These are phyloP conservation scores for Solanum lignicaule DNA, from an alignment of 257 asterid genomes.

Conservation along the genomic window DNA sequence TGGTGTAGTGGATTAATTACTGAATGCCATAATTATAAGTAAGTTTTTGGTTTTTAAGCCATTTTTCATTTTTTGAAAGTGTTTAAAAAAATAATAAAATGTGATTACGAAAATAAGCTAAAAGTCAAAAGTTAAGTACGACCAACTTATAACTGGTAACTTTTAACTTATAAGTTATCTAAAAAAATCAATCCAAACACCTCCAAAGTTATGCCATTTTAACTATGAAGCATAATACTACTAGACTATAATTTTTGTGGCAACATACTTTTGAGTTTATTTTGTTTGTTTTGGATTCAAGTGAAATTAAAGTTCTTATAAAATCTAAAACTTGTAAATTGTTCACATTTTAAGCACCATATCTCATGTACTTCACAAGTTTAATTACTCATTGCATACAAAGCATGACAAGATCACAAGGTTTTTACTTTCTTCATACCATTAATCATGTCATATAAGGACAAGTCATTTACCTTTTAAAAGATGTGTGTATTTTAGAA, in stretches of 20 bases:
- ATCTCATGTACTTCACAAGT: background rate
- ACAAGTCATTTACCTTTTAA: background rate
- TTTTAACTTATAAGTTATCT: too few species aligned
- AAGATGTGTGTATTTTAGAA: background rate
- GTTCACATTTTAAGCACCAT: background rate
- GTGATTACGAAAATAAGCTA: too few species aligned
- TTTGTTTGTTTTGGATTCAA: background rate
- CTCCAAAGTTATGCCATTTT: background rate
- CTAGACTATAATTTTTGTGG: background rate
- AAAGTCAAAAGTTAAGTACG: too few species aligned
- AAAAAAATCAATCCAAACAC: background rate
- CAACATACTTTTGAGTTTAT: background rate
- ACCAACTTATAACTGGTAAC: too few species aligned
- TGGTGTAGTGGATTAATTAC: background rate
- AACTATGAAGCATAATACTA: too few species aligned
- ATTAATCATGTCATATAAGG: background rate
- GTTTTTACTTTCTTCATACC: background rate
- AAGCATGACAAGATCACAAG: background rate
- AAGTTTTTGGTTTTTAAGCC: too few species aligned
- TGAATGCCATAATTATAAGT: background rate
- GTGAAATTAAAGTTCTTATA: background rate
- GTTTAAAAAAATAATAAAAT: too few species aligned
- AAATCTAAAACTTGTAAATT: background rate
- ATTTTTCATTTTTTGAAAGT: too few species aligned
- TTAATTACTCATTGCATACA: background rate